Conservation (phyloP, 2,329 filamentous ascomycete genomes). For the Claviceps humidiphila region DNA sequence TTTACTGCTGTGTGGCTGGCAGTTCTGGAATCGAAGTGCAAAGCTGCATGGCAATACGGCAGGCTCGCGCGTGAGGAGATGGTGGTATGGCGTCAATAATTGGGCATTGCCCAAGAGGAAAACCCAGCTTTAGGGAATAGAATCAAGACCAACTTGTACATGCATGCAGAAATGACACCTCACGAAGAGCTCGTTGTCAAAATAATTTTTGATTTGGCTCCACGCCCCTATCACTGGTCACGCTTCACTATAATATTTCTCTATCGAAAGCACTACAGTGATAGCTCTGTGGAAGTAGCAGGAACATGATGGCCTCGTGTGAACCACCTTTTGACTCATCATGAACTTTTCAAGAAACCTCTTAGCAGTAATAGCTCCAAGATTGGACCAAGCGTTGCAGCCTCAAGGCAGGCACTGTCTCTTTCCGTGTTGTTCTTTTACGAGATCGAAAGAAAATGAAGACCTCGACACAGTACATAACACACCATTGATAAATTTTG, state of each 20-base stretch:
- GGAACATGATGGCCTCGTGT: too few relatives aligned
- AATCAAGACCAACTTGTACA: neutral
- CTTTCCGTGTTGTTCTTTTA: neutral
- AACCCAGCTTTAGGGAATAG: neutral
- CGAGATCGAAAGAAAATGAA: neutral
- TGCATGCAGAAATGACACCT: neutral
- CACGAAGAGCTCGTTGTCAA: neutral
- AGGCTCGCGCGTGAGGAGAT: conserved; percentile 67
- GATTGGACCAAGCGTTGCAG: neutral
- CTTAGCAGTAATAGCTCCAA: neutral
- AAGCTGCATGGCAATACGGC: conserved; percentile 63
- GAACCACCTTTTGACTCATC: neutral
- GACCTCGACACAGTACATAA: neutral
- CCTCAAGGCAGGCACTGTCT: neutral
- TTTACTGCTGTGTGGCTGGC: conserved; percentile 73
- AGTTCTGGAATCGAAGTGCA: conserved; percentile 72
- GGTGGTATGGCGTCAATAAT: conserved; percentile 94
- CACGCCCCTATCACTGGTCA: neutral
- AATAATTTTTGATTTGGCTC: neutral
- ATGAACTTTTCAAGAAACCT: neutral
- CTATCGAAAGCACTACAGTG: neutral
- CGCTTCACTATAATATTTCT: neutral
- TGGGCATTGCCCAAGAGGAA: conserved; percentile 59
- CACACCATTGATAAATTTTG: neutral
- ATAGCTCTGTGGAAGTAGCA: neutral